A percentile compares a stretch with the other conserved stretches of the same genome.
Evolutionary conservation across 1,284 basidiomycete genomes (phyloP).

Genomic region (Apiotrichum veenhuisii): DNA sequence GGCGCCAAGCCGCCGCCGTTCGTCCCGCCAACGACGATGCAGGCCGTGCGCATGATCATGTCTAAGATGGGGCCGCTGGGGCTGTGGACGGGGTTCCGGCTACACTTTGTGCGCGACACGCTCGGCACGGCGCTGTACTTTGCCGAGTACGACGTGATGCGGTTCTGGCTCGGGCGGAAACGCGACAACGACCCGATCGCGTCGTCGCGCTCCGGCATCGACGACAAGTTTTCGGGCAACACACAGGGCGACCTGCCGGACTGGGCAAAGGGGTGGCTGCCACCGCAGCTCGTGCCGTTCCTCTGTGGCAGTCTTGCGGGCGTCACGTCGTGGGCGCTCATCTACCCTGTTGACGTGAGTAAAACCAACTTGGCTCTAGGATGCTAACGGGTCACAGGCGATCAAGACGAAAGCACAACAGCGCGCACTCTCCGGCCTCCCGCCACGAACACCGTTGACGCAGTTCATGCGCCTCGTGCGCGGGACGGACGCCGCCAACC

Average conservation of each 20-base stretch:
- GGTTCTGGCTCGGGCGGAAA: constrained; percentile 35
- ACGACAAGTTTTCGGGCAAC: constrained; percentile 4
- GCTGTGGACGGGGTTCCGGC: constrained; percentile 44
- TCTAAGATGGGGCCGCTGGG: constrained; percentile 30
- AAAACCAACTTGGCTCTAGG: constrained; percentile 8
- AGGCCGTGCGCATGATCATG: constrained; percentile 42
- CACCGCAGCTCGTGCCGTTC: constrained; percentile 43
- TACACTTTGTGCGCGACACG: constrained; percentile 48
- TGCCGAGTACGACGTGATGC: constrained; percentile 50
- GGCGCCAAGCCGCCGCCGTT: constrained; percentile 15
- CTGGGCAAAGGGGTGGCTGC: constrained; percentile 44
- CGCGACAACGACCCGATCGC: constrained; percentile 12
- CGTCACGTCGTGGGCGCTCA: constrained; percentile 49
- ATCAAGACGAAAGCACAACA: constrained; percentile 51
- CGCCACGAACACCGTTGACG: constrained; percentile 35
- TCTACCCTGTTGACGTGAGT: constrained; percentile 50
- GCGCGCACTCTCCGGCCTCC: constrained; percentile 41
- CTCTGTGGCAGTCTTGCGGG: constrained; percentile 47
- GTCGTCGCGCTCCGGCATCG: neutral
- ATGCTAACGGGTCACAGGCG: no score
- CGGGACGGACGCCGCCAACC: constrained; percentile 40
- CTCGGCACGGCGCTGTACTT: constrained; percentile 49
- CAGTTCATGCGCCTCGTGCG: constrained; percentile 46
- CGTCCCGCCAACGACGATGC: constrained; percentile 40
- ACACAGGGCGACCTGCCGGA: constrained; percentile 42